Base-by-base conservation (phyloP, 768 basidiomycete species). In the Amanita pseudoporphyria region DNA sequence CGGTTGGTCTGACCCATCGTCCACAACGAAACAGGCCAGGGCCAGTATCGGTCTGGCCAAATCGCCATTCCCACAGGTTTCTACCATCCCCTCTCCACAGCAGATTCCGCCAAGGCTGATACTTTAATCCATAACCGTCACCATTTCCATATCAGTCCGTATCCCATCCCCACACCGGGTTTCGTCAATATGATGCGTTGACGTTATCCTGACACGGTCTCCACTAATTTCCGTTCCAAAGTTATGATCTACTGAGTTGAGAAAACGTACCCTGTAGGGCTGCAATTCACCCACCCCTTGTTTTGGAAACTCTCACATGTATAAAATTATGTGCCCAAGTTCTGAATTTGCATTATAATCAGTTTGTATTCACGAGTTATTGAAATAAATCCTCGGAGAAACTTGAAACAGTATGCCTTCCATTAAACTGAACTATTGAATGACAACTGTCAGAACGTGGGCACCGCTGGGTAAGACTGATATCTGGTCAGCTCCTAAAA, bases 361-460 rank as follows among this genome's bases (percentile, higher is more conserved):
- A 42, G 84, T 81, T 78, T 28, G 26, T 28, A 28, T 28, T 28
- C 7, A 28, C 7, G 26, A 28, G 7, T 4, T 28, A 28, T 81
- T 7, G 40, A 37, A 5, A 32, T 12, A 37, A 10, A 21, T 19
- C 36, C 33, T 12, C 21, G 1, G n/a, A 32, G 16, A 45, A 21
- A 26, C 40, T n/a, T 14, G 47, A 48, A 32, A 35, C 6, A 32
- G 7, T 5, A 28, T 51, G 74, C 76, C 68, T 77, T 72, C 71
- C 76, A 73, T n/a, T n/a, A n/a, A n/a, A 57, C 76, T 80, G 77
- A 81, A 79, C 60, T 82, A 79, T 56, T 81, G 77, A n/a, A 81
- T 78, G 21, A 76, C 68, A 54, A 77, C 79, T 78, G 26, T 48
- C 28, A 45, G 31, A 30, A 57, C 24, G 49, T 26, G 19, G 19